A percentile compares a stretch with the other conserved stretches of the same genome.
These are phyloP conservation scores for Cyphellophora attinorum DNA, from an alignment of 2,329 filamentous ascomycete genomes.

Conservation along the genomic window DNA sequence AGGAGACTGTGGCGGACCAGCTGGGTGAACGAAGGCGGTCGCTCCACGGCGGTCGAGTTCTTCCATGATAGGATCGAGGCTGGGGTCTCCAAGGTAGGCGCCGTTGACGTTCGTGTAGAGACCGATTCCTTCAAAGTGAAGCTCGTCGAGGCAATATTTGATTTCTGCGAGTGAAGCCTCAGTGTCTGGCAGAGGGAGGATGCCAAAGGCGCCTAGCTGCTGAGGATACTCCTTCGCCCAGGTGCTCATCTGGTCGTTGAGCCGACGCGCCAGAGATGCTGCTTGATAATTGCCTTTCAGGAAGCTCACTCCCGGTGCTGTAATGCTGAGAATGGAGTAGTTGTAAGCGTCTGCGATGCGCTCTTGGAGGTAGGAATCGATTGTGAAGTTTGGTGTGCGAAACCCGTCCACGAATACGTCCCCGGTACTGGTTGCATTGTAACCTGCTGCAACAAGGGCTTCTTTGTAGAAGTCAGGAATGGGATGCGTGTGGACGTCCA, in stretches of 20 bases:
- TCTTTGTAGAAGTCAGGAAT: constrained; percentile 3
- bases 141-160: constrained; percentile 5
- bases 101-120: constrained; percentile 6
- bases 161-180: constrained; percentile 4
- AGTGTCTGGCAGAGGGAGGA: constrained; percentile 2
- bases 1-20: neutral
- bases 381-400: constrained; percentile 5
- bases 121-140: constrained; percentile 4
- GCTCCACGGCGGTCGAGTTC: constrained; percentile 4
- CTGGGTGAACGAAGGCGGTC: constrained; percentile 6
- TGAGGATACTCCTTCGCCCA: constrained; percentile 24
- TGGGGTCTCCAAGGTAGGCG: constrained; percentile 4
- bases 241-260: constrained; percentile 26
- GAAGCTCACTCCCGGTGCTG: constrained; percentile 33
- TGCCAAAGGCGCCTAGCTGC: neutral
- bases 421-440: constrained; percentile 4
- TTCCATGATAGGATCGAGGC: constrained; percentile 3
- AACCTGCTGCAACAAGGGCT: neutral
- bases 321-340: constrained; percentile 40
- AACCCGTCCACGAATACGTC: too few relatives aligned
- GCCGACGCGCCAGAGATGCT: constrained; percentile 20
- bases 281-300: constrained; percentile 25
- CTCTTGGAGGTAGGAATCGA: constrained; percentile 15
- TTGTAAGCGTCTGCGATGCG: constrained; percentile 28
- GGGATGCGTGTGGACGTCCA: constrained; percentile 9